These are phyloP conservation scores for Polyplosphaeria fusca DNA, from an alignment of 495 filamentous ascomycete genomes.

Conservation along the genomic window DNA sequence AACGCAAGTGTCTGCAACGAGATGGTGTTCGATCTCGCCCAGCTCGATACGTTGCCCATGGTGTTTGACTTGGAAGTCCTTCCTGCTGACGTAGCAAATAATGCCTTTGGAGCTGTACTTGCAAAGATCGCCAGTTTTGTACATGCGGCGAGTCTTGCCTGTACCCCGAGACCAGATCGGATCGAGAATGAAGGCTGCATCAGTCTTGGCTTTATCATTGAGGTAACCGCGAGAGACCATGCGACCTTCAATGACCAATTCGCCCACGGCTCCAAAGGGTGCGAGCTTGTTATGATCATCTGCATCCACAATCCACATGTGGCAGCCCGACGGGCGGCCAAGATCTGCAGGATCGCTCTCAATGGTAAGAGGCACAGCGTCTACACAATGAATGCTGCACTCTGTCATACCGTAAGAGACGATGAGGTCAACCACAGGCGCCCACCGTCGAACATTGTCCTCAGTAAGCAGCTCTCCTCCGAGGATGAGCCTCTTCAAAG, in stretches of 20 bases:
- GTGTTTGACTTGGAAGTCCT: conserved; percentile 50
- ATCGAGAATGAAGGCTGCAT: conserved; percentile 35
- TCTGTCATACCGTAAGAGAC: conserved; percentile 24
- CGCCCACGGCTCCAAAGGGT: conserved; percentile 48
- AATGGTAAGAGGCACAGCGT: conserved; percentile 1
- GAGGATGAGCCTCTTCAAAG: conserved; percentile 32
- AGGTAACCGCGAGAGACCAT: conserved; percentile 44
- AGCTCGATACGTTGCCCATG: conserved; percentile 44
- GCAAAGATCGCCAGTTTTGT: conserved; percentile 45
- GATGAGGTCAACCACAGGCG: conserved; percentile 3
- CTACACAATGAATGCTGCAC: conserved; percentile 7
- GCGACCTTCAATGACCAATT: conserved; percentile 49
- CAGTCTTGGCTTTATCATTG: conserved; percentile 37
- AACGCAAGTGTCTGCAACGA: conserved; percentile 36
- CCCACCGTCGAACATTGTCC: conserved; percentile 14
- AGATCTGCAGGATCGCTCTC: conserved; percentile 42
- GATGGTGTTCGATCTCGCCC: conserved; percentile 26
- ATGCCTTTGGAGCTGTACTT: conserved; percentile 41
- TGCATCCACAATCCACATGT: conserved; percentile 35
- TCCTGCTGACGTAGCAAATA: conserved; percentile 43
- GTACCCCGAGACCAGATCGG: conserved; percentile 7
- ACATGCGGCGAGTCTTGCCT: conserved; percentile 33
- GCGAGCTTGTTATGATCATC: conserved; percentile 43
- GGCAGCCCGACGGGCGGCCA: conserved; percentile 36
- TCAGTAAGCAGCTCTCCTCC: conserved; percentile 23